Conservation (phyloP, 768 basidiomycete species). For the Vishniacozyma victoriae region DNA sequence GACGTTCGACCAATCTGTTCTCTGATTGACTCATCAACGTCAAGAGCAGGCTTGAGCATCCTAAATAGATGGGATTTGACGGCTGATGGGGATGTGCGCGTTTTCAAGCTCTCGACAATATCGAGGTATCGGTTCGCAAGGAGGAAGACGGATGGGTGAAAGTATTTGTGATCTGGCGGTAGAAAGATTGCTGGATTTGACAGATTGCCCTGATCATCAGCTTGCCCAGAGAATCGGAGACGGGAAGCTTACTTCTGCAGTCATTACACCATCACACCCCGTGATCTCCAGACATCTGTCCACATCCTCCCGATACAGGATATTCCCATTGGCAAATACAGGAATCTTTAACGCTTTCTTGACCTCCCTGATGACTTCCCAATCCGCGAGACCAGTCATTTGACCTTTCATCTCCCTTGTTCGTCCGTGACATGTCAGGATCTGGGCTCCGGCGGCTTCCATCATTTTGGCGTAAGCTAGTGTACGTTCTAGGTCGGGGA, state of each 20-base stretch:
- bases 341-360: constrained; percentile 80
- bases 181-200: constrained; percentile 80
- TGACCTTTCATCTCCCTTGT: constrained; percentile 87
- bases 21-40: constrained; percentile 60
- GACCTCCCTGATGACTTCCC: constrained; percentile 82
- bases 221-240: not conserved
- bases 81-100: constrained; percentile 64
- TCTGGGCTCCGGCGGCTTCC: constrained; percentile 88
- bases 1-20: constrained; percentile 54
- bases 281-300: constrained; percentile 71
- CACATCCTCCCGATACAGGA: constrained; percentile 81
- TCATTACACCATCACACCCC: constrained; percentile 88
- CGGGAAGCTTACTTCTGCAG: constrained; percentile 55
- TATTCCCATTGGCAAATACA: constrained; percentile 95
- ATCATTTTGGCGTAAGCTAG: constrained; percentile 95
- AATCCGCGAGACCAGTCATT: constrained; percentile 75
- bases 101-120: constrained; percentile 66
- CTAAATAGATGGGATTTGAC: constrained; percentile 94
- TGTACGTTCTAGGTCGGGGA: constrained; percentile 75
- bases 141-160: constrained; percentile 48
- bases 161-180: constrained; percentile 31
- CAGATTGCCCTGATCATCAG: constrained; percentile 61
- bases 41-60: constrained; percentile 71
- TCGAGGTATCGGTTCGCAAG: constrained; percentile 81
- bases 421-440: constrained; percentile 88